Evolutionary conservation across 305 asterid species (phyloP).

Genomic region (Fraxinus baroniana): DNA sequence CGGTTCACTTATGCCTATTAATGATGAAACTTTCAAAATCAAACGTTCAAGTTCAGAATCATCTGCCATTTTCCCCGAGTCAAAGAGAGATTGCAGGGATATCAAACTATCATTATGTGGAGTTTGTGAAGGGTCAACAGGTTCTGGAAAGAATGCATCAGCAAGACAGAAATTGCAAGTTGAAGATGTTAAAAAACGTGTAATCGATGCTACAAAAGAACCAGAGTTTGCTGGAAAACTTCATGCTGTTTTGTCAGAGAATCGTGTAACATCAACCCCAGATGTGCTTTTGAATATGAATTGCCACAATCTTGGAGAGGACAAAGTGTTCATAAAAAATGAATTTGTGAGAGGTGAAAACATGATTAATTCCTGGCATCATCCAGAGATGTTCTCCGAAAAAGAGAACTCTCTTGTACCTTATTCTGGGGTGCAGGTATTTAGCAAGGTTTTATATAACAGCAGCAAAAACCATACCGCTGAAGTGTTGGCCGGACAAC

Average conservation of each 20-base stretch:
- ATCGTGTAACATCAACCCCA: constrained; percentile 27
- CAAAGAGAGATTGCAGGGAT: constrained; percentile 33
- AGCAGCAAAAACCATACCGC: constrained; percentile 29
- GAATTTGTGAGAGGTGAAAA: constrained; percentile 26
- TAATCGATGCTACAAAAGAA: constrained; percentile 31
- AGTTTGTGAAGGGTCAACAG: constrained; percentile 30
- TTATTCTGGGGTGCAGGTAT: constrained; percentile 44
- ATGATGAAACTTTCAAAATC: constrained; percentile 32
- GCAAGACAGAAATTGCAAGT: constrained; percentile 36
- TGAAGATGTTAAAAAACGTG: constrained; percentile 44
- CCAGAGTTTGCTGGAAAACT: constrained; percentile 36
- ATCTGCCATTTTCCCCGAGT: constrained; percentile 30
- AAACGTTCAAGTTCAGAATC: constrained; percentile 38
- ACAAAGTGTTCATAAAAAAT: constrained; percentile 2
- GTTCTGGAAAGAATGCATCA: constrained; percentile 30
- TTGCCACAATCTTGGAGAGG: constrained; percentile 39
- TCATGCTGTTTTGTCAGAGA: constrained; percentile 34
- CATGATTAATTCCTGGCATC: constrained; percentile 33
- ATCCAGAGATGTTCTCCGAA: constrained; percentile 27
- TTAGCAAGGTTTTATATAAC: constrained; percentile 24
- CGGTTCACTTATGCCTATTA: constrained; percentile 30
- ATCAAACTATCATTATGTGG: constrained; percentile 29
- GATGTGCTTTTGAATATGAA: constrained; percentile 30
- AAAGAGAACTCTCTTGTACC: constrained; percentile 46
- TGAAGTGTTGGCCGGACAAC: constrained; percentile 35